Conservation (phyloP, 331 rosid species). For the Malus hybrid region DNA sequence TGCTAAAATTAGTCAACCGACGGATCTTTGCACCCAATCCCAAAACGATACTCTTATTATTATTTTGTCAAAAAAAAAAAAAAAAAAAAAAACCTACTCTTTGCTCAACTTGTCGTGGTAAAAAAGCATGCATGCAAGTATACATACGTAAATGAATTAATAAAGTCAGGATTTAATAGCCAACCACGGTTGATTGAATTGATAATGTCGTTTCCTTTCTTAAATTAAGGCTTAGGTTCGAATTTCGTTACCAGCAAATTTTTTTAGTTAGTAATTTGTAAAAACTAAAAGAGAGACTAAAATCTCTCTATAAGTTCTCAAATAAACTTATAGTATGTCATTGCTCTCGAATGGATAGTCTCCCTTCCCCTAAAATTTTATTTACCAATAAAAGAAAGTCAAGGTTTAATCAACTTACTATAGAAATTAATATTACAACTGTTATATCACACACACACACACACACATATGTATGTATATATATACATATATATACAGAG, state of each 20-base stretch:
- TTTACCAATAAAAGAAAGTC: background rate
- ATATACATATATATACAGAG: no score
- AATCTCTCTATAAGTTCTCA: no score
- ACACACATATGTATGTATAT: no score
- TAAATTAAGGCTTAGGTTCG: no score
- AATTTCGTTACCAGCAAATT: accelerated
- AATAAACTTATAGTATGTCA: no score
- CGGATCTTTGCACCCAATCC: background rate
- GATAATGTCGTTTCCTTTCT: no score
- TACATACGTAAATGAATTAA: background rate
- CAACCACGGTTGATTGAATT: no score
- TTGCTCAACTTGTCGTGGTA: background rate
- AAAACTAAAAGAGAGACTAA: no score
- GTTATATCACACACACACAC: no score
- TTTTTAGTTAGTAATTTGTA: no score
- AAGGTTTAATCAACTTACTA: background rate
- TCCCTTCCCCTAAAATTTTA: no score
- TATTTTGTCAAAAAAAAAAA: background rate
- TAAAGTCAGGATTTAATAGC: background rate
- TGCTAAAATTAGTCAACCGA: background rate
- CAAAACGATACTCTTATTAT: background rate
- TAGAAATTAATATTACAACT: background rate
- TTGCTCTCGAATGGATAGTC: no score
- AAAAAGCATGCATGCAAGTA: background rate
- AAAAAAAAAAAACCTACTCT: background rate